Base-by-base conservation (phyloP, 2,329 filamentous ascomycete genomes). In the Penicillium sp. region DNA sequence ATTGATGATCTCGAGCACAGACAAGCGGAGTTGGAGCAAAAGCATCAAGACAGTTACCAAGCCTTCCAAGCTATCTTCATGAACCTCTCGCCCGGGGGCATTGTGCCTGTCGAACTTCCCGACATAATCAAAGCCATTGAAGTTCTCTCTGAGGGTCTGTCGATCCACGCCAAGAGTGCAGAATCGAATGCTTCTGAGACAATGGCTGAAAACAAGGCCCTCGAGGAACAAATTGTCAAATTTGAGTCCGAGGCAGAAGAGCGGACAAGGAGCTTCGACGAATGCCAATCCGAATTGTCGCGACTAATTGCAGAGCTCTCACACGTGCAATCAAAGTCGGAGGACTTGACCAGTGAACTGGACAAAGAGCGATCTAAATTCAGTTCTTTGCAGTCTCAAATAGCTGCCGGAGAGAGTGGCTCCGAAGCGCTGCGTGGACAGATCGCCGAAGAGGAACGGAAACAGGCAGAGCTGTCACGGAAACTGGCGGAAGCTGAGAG, bases 361-460 rank as follows among this genome's bases (percentile, higher is more conserved):
- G 79, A 82, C 2, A 85, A 89, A 55, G 85, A 89, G 58, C 86
- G 89, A 39, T 78, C 82, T 15, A 88, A 94, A 65, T 80, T 96
- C 23, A 83, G 82, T 56, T 79, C 83, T 29, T 77, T 96, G 23
- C 85, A 90, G 55, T 78, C 80, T 16, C 89, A 88, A 71, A 87
- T 96, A 68, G 85, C 89, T 1, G 89, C 92, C 62, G 92, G 91
- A 16, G 91, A 94, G 72, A 92, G 87, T 3, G 91, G 91, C 5
- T 92, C 91, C 0, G 90, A 92, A 72, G 86, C 85, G 29, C 76
- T 96, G 53, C 86, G 89, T 54, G 88, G 87, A 73, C 84, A 87
- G 53, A 81, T 95, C 4, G 85, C 87, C 41, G 89, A 91, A 56
- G 88, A 92, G 67, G 91, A 96, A 72, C 80, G 79, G 57, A 90